Percentiles rank a stretch among this genome's conserved stretches.
phyloP scores from a whole-genome alignment of 2,329 filamentous ascomycete species.

The Ophiostoma himal-ulmi region DNA sequence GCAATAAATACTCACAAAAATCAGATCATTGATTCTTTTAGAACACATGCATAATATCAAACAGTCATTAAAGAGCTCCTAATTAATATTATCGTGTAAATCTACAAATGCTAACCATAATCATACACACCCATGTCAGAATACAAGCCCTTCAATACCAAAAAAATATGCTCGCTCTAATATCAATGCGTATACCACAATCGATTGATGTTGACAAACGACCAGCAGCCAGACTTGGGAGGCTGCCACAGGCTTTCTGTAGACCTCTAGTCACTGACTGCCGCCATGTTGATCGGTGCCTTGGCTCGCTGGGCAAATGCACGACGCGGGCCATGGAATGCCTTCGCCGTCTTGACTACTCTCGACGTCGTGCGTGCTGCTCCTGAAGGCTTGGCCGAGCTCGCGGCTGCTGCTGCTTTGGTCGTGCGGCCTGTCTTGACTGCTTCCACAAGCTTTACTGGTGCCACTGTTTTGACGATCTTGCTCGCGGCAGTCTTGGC shows the following conservation, averaged over 20 bases:
- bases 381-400: neutral
- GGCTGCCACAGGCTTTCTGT: neutral
- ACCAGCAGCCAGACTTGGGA: neutral
- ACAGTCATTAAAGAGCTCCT: too few relatives aligned
- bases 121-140: neutral
- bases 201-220: neutral
- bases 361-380: neutral
- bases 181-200: neutral
- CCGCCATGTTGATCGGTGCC: neutral
- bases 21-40: too few relatives aligned
- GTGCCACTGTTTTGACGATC: neutral
- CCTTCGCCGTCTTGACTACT: slow-evolving; percentile 14
- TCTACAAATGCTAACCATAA: neutral
- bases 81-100: neutral
- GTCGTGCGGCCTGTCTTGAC: neutral
- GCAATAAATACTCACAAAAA: too few relatives aligned
- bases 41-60: too few relatives aligned
- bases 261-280: slow-evolving; percentile 3
- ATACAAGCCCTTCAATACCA: neutral
- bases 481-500: neutral
- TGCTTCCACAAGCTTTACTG: neutral
- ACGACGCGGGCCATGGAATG: slow-evolving; percentile 18
- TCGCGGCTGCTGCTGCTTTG: slow-evolving; percentile 7
- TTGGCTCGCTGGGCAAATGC: neutral
- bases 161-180: neutral